Evolutionary conservation across 305 asterid species (phyloP), one percentile per base, ranked within the genome.

Genomic region (Fraxinus paxiana): DNA sequence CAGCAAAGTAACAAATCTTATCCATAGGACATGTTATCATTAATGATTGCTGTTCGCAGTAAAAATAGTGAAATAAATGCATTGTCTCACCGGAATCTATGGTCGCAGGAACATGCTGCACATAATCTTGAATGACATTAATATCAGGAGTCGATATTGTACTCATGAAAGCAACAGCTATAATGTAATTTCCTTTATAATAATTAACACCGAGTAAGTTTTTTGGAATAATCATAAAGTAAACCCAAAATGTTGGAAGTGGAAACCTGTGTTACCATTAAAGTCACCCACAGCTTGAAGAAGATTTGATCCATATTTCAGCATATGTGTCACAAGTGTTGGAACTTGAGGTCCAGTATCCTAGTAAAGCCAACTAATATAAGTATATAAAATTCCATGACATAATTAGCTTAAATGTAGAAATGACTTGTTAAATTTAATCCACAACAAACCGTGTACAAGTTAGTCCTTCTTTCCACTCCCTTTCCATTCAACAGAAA

Each of bases 211-310:
- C 20, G 46, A 80, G 84, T 85, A 82, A 86, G 85, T 67, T 74
- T 54, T 37, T 79, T 63, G 22, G 22, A 79, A 79, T 69, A 67
- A 69, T 70, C 38, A 82, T 83, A 35, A 7, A 71, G 28, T 73
- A 78, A 61, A 37, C 24, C 48, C 51, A 54, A 51, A 65, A 70
- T 73, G 75, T 28, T 72, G 69, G 65, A 75, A 30, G 63, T 51
- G 35, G 46, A 81, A 79, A 59, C 63, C 65, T 17, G 79, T 46
- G 78, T 72, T 89, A 96, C 99, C 99, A 77, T 84, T 82, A 87
- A 96, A 96, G 34, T 94, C 92, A 73, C 99, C 99, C 72, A 96
- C 84, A 73, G 95, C 96, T 87, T 96, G 99, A 83, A 96, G 94
- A 83, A 94, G 92, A 88, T 96, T 96, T 5, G 93, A 79, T 67